Evolutionary conservation across 805 yeast genomes (phyloP), one percentile per base, ranked within the genome.

Genomic region (Starmerella apis): DNA sequence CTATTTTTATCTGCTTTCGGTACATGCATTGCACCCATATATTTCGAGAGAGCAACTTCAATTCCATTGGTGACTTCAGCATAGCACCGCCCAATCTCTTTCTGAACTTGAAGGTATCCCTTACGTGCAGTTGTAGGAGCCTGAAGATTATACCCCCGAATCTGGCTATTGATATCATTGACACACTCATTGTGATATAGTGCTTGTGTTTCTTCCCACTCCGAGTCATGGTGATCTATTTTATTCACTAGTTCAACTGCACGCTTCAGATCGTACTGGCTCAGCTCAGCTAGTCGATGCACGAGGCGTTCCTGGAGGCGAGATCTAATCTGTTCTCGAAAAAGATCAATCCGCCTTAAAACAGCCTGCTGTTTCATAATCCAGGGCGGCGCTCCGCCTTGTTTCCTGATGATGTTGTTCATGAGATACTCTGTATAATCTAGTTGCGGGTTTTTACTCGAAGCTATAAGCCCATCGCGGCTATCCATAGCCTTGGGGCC

Each of bases 331-430:
- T 70, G 70, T 0, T 56, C 53, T 47, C 87, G 65, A 48, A 84
- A 78, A 0, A 59, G 59, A 2, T 58, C 61, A 8, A 83, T 70
- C 32, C 75, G 76, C 2, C 59, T 52, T 38, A 74, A 72, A 3
- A 81, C 76, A 1, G 76, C 71, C 18, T 76, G 70, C 63, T 84
- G 92, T 49, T 77, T 80, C 58, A 86, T 94, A 32, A 87, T 81
- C 96, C 96, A 87, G 0, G 94, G 94, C 0, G 95, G 95, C 10
- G 79, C 68, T 0, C 85, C 79, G 44, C 85, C 87, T 63, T 87
- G 95, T 38, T 77, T 74, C 47, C 65, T 59, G 47, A 87, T 66
- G 41, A 87, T 81, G 54, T 83, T 79, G 65, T 87, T 87, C 67
- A 87, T 65, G 62, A 86, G 85, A 63, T 80, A 85, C 58, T 81